phyloP scores from a whole-genome alignment of 2,329 filamentous ascomycete species.

The Aspergillus latus region DNA sequence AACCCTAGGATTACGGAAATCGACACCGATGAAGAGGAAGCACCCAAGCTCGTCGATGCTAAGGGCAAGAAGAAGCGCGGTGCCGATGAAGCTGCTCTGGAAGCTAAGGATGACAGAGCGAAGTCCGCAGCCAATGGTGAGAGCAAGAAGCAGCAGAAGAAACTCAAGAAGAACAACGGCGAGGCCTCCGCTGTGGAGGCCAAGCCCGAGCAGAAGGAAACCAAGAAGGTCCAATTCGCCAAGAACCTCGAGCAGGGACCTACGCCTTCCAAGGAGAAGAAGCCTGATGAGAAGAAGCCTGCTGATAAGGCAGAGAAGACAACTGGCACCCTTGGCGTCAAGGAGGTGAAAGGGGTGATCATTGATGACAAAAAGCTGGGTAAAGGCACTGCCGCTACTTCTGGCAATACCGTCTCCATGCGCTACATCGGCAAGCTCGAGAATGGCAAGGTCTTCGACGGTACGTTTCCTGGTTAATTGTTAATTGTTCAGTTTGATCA shows the following conservation, averaged over 20 bases:
- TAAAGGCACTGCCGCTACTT: conserved; percentile 80
- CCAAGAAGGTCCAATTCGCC: conserved; percentile 98
- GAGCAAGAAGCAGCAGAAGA: conserved; percentile 97
- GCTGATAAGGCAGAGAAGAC: conserved; percentile 43
- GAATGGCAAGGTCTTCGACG: conserved; percentile 93
- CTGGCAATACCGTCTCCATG: conserved; percentile 86
- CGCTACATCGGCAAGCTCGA: conserved; percentile 97
- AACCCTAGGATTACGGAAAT: conserved; percentile 83
- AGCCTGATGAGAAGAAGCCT: conserved; percentile 29
- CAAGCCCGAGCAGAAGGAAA: conserved; percentile 55
- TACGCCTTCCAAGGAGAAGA: conserved; percentile 63
- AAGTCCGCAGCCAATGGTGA: conserved; percentile 60
- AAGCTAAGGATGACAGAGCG: conserved; percentile 68
- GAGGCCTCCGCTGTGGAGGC: conserved; percentile 65
- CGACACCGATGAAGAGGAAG: conserved; percentile 71
- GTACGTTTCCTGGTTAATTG: conserved; percentile 53
- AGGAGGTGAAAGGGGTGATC: conserved; percentile 82
- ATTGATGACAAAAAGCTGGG: conserved; percentile 95
- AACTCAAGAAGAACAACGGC: conserved; percentile 97
- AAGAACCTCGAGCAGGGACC: conserved; percentile 98
- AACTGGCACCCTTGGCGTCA: conserved; percentile 65
- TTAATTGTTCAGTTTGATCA: background rate
- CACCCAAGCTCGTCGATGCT: conserved; percentile 50
- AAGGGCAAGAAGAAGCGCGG: conserved; percentile 89
- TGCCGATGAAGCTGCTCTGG: conserved; percentile 69